Evolutionary conservation across 106 monocot genomes (phyloP).

Genomic region (Hemerocallis citrina): DNA sequence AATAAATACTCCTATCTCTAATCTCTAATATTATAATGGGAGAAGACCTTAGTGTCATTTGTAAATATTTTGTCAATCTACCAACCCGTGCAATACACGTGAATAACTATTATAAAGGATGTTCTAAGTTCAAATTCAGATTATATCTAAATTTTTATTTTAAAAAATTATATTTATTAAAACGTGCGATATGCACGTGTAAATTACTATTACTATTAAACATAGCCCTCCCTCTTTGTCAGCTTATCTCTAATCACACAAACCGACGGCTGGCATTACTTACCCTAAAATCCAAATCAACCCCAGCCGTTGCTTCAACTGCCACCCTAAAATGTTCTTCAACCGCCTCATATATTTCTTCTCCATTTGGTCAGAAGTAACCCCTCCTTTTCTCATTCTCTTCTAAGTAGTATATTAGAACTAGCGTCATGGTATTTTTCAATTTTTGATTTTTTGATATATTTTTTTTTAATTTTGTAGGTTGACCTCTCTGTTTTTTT

Average conservation of each 20-base stretch:
- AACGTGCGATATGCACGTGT: too few species aligned
- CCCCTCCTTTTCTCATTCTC: background rate
- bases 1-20: too few species aligned
- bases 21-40: too few species aligned
- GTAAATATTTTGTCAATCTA: too few species aligned
- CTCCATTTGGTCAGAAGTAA: background rate
- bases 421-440: constrained; percentile 49
- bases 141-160: too few species aligned
- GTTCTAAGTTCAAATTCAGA: too few species aligned
- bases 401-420: constrained; percentile 44
- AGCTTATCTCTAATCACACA: constrained; percentile 3
- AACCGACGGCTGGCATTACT: background rate
- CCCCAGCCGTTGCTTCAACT: background rate
- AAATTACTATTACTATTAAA: too few species aligned
- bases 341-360: constrained; percentile 12
- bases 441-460: too few species aligned
- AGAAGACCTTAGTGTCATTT: too few species aligned
- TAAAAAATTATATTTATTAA: too few species aligned
- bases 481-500: background rate
- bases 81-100: too few species aligned
- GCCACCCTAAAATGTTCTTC: constrained; percentile 1
- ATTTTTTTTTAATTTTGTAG: background rate
- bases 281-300: background rate
- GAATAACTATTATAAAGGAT: too few species aligned
- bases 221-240: background rate